phyloP scores from a whole-genome alignment of 2,329 filamentous ascomycete genomes.

The Penicillium sp. region DNA sequence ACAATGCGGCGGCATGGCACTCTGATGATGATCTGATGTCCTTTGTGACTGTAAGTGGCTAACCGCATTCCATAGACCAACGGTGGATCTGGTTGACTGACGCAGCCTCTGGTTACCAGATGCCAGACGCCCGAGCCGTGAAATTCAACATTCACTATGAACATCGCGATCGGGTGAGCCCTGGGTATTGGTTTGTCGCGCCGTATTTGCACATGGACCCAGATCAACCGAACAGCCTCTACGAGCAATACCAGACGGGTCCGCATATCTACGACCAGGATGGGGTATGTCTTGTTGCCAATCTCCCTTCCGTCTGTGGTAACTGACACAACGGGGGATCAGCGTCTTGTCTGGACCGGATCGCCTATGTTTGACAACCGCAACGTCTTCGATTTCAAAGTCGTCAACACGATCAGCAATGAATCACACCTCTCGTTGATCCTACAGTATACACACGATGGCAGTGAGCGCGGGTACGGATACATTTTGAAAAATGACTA shows the following conservation, averaged over 20 bases:
- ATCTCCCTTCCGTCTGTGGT: neutral
- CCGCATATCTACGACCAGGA: conserved; percentile 53
- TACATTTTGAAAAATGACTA: conserved; percentile 50
- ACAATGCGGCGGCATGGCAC: conserved; percentile 15
- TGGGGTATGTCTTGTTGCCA: conserved; percentile 33
- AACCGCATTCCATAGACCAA: neutral
- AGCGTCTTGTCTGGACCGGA: conserved; percentile 49
- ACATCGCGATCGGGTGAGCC: conserved; percentile 30
- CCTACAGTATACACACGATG: conserved; percentile 34
- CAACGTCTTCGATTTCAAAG: conserved; percentile 47
- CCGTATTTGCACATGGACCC: conserved; percentile 40
- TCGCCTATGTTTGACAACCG: conserved; percentile 46
- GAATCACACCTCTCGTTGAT: conserved; percentile 49
- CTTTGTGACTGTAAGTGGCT: conserved; percentile 16
- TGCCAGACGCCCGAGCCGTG: conserved; percentile 26
- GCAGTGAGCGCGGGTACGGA: conserved; percentile 41
- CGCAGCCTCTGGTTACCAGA: conserved; percentile 12
- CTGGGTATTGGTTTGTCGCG: conserved; percentile 51
- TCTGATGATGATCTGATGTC: conserved; percentile 21
- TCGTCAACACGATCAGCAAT: conserved; percentile 43
- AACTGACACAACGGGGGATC: neutral
- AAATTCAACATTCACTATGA: conserved; percentile 30
- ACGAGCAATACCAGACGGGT: conserved; percentile 45
- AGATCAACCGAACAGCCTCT: conserved; percentile 24
- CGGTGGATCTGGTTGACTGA: neutral